A percentile compares a stretch with the other conserved stretches of the same genome.
These are phyloP conservation scores for Aspergillus baeticus DNA, from an alignment of 495 filamentous ascomycete genomes.

Conservation along the genomic window DNA sequence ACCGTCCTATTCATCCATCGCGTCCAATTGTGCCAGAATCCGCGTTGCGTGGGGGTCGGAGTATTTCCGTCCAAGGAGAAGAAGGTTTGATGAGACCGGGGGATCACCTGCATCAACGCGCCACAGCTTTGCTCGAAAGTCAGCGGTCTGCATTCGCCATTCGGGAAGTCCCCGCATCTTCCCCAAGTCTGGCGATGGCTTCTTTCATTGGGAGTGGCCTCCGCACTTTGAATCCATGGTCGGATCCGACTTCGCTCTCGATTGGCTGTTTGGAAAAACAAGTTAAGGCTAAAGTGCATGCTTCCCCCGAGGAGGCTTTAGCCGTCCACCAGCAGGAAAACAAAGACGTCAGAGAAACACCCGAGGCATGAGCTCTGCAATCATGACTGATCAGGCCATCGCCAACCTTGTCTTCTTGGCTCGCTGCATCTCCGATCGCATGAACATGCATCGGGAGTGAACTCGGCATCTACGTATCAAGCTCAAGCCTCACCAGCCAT, in stretches of 20 bases:
- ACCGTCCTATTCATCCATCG: background rate
- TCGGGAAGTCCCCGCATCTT: background rate
- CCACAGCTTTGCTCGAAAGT: background rate
- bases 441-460: background rate
- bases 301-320: background rate
- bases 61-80: constrained; percentile 10
- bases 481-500: background rate
- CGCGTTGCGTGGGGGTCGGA: constrained; percentile 14
- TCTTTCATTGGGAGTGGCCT: background rate
- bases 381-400: constrained; percentile 3
- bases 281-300: background rate
- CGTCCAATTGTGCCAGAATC: background rate
- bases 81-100: background rate
- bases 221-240: background rate
- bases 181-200: background rate
- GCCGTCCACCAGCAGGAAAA: background rate
- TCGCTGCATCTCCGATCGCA: constrained; percentile 15
- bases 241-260: background rate
- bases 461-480: constrained; percentile 2
- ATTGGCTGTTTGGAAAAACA: background rate
- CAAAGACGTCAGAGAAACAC: background rate
- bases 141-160: background rate
- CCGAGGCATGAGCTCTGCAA: background rate
- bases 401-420: background rate
- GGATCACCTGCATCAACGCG: constrained; percentile 4